phyloP scores from a whole-genome alignment of 768 basidiomycete species.

The Tylopilus cervinicoccineus region DNA sequence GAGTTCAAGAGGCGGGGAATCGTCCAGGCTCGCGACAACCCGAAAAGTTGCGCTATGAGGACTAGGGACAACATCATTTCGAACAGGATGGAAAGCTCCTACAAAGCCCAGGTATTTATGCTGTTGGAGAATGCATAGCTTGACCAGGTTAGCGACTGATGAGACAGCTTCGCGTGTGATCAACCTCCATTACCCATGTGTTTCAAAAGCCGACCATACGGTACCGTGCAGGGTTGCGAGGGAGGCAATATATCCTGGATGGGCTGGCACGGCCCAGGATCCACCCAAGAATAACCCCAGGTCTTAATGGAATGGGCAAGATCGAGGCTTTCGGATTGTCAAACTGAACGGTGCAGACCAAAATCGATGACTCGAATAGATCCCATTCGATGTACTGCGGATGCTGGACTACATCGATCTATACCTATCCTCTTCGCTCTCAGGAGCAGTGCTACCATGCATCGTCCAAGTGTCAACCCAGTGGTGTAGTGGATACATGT shows the following conservation, averaged over 20 bases:
- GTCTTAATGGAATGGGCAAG: too few species aligned
- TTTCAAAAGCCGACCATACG: background rate
- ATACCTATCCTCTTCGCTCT: conserved; percentile 25
- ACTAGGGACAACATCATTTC: conserved; percentile 15
- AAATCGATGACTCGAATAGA: conserved; percentile 9
- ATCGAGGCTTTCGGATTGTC: too few species aligned
- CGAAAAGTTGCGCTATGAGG: conserved; percentile 19
- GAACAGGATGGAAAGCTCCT: background rate
- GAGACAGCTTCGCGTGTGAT: background rate
- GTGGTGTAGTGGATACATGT: conserved; percentile 7
- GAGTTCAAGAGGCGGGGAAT: conserved; percentile 27
- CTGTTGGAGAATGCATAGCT: background rate
- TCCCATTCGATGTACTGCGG: conserved; percentile 12
- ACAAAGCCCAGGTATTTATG: conserved; percentile 15
- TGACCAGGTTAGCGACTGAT: background rate
- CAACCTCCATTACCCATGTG: background rate
- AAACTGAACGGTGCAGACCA: background rate
- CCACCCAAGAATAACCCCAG: background rate
- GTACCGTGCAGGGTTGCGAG: background rate
- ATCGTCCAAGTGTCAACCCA: conserved; percentile 41
- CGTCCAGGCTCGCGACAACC: conserved; percentile 10
- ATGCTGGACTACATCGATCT: conserved; percentile 23
- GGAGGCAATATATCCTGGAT: background rate
- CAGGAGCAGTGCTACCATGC: conserved; percentile 24
- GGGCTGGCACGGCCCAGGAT: background rate